phyloP scores from a whole-genome alignment of 345 rosid genomes.

The Ceriops zippeliana region DNA sequence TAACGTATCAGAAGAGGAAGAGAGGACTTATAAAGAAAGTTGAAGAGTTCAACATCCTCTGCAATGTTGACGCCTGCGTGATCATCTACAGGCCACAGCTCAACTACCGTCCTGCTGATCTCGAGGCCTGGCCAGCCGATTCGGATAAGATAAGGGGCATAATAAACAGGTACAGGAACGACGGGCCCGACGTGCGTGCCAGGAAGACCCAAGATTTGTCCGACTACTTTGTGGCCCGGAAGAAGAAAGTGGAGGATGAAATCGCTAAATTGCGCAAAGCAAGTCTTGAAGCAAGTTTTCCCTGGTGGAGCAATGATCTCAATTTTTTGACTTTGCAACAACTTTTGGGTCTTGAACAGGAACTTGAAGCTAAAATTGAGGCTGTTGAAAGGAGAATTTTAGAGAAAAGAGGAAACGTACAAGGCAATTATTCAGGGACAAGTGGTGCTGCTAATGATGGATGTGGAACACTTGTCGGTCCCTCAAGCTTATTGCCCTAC shows the following conservation, averaged over 20 bases:
- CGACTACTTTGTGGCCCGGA: constrained; percentile 16
- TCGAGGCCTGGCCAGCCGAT: constrained; percentile 27
- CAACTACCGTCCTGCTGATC: neutral
- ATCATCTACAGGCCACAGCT: constrained; percentile 19
- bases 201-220: constrained; percentile 21
- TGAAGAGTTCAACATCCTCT: constrained; percentile 28
- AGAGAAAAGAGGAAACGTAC: neutral
- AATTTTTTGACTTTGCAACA: constrained; percentile 1
- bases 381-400: constrained; percentile 12
- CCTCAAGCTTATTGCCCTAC: neutral
- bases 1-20: constrained; percentile 30
- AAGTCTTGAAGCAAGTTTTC: constrained; percentile 21
- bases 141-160: constrained; percentile 11
- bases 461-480: too few relatives aligned
- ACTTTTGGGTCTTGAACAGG: constrained; percentile 1
- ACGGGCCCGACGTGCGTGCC: neutral
- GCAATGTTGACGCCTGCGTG: constrained; percentile 34
- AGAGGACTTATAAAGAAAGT: constrained; percentile 37
- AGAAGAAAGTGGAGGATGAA: constrained; percentile 21
- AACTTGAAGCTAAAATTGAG: constrained; percentile 16
- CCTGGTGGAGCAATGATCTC: constrained; percentile 15
- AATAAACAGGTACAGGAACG: constrained; percentile 13
- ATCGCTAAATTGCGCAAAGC: constrained; percentile 18
- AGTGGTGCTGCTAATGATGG: neutral
- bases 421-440: neutral